Base-by-base conservation (phyloP, 208 protist genomes). In the Acanthamoeba lenticulata region DNA sequence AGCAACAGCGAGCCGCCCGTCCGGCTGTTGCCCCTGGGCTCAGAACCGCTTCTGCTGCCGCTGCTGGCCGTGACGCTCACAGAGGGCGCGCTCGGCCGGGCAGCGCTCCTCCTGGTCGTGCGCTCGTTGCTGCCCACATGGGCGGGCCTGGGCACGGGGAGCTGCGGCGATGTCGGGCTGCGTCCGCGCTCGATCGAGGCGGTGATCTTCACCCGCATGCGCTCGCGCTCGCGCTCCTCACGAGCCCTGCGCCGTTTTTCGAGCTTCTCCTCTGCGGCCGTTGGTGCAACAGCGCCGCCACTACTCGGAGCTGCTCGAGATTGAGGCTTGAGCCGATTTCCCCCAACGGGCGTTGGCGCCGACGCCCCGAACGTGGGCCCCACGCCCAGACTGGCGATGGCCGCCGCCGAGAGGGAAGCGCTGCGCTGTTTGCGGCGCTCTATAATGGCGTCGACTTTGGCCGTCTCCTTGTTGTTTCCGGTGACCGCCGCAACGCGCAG, bases 141-240 rank as follows among this genome's bases (percentile, higher is more conserved):
- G 62, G 13, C 62, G 15, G 60, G 19, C 47, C 15, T 0, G 21
- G 52, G 52, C 15, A 24, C 52, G 52, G 52, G 52, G 19, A 60
- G 52, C 5, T 40, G 17, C 27, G 65, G 65, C 36, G 65, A 74
- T 7, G 36, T 21, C 29, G 72, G 42, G 42, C 40, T 83, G 11
- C 62, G 27, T 1, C 72, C 72, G 72, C 72, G 72, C 72, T 83
- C 72, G 38, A 83, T 49, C 17, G 72, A 83, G 21, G 72, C 72
- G 15, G 72, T 83, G 40, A 83, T 83, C 40, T 83, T 83, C 40
- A 47, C 29, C 2, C 72, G 45, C 72, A 83, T 83, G 13, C 72
- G 72, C 34, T n/a, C 42, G 15, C 13, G 72, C 72, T 83, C 72
- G 6, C 72, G 72, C 72, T 83, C 72, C 40, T 83, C 72, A 38